Evolutionary conservation across 1,139 yeast genomes (phyloP).

Genomic region (Geotrichum citri-aurantii): DNA sequence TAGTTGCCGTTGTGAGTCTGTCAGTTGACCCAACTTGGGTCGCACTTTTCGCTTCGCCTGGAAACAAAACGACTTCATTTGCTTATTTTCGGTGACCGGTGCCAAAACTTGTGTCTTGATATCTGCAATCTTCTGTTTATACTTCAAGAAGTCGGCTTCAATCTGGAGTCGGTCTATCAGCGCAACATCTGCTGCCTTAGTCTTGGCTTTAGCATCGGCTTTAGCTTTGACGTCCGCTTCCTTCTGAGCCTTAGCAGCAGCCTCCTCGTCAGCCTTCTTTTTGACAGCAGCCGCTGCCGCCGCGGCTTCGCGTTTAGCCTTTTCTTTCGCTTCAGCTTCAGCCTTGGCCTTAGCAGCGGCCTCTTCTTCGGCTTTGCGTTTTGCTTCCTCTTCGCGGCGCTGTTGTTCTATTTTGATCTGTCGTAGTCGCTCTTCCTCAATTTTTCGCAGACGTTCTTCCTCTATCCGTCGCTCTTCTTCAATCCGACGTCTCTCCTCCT

Average conservation of each 20-base stretch:
- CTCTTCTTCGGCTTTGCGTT: conserved; percentile 17
- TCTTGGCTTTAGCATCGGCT: conserved; percentile 9
- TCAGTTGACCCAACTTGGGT: conserved; percentile 87
- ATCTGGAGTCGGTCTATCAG: conserved; percentile 30
- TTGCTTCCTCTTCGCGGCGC: conserved; percentile 19
- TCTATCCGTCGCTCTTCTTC: conserved; percentile 23
- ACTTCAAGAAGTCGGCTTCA: conserved; percentile 45
- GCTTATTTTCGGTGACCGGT: conserved; percentile 27
- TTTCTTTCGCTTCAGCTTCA: conserved; percentile 15
- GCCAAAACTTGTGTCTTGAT: conserved; percentile 50
- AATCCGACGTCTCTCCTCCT: conserved; percentile 24
- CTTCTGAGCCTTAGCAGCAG: conserved; percentile 13
- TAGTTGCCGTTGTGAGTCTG: conserved; percentile 62
- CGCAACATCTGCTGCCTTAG: not conserved
- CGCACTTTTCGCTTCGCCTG: conserved; percentile 65
- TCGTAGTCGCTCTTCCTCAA: conserved; percentile 21
- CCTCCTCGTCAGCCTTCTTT: conserved; percentile 8
- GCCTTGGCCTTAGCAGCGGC: conserved; percentile 10
- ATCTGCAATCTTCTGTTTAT: conserved; percentile 50
- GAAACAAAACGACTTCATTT: conserved; percentile 40
- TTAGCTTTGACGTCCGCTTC: conserved; percentile 22
- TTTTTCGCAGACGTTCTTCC: conserved; percentile 19
- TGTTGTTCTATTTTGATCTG: conserved; percentile 22
- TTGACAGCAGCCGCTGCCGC: conserved; percentile 16
- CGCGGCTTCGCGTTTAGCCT: conserved; percentile 17